These are phyloP conservation scores for Crassisporium funariophilum DNA, from an alignment of 768 basidiomycete genomes.

Conservation along the genomic window DNA sequence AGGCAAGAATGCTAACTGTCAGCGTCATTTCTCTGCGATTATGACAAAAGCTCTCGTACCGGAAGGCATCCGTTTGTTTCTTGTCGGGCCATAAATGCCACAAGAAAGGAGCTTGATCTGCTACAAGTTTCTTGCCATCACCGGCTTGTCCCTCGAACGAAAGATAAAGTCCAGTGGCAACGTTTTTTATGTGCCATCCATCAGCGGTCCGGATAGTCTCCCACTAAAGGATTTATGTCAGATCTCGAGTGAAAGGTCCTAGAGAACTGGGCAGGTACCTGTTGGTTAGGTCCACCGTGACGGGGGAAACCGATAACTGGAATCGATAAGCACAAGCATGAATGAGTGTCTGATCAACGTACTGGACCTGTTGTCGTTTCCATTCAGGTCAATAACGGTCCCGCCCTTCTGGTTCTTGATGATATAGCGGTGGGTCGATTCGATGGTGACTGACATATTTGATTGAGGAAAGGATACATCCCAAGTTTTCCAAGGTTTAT, in stretches of 20 bases:
- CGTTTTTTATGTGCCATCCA: slow-evolving; percentile 34
- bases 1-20: neutral
- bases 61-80: slow-evolving; percentile 10
- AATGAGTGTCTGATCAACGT: slow-evolving; percentile 28
- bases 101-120: slow-evolving; percentile 14
- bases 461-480: too few relatives aligned
- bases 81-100: slow-evolving; percentile 40
- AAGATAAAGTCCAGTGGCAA: slow-evolving; percentile 30
- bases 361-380: slow-evolving; percentile 28
- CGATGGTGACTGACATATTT: slow-evolving; percentile 1
- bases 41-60: slow-evolving; percentile 30
- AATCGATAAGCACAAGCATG: neutral
- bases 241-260: neutral
- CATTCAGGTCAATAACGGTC: slow-evolving; percentile 42
- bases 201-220: neutral
- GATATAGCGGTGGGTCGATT: slow-evolving; percentile 31
- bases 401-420: slow-evolving; percentile 43
- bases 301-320: slow-evolving; percentile 42
- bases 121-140: slow-evolving; percentile 33
- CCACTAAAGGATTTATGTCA: neutral
- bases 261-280: slow-evolving; percentile 26
- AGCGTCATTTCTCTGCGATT: neutral
- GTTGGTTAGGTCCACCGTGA: slow-evolving; percentile 42
- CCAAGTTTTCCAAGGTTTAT: too few relatives aligned
- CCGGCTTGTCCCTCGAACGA: slow-evolving; percentile 19